phyloP scores from a whole-genome alignment of 768 basidiomycete genomes.

The Calocybe gangraenosa region DNA sequence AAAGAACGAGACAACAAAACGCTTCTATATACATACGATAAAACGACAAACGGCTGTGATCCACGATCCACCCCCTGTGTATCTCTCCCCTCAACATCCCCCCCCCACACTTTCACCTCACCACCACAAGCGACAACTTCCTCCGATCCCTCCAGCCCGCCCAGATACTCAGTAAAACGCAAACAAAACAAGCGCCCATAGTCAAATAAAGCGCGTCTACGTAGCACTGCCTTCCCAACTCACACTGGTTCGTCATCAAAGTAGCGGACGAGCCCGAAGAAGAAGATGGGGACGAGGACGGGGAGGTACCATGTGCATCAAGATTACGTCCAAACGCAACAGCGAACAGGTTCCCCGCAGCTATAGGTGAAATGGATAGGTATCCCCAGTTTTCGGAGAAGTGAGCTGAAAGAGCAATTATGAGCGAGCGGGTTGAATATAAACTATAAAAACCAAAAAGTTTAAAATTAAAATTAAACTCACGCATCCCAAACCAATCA shows the following conservation, averaged over 20 bases:
- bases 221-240: slow-evolving; percentile 58
- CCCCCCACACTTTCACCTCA: background rate
- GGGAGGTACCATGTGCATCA: slow-evolving; percentile 53
- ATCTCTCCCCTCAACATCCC: too few relatives aligned
- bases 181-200: slow-evolving; percentile 39
- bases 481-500: slow-evolving; percentile 88
- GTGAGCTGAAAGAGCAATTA: slow-evolving; percentile 39
- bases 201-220: slow-evolving; percentile 52
- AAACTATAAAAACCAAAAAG: background rate
- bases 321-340: slow-evolving; percentile 77
- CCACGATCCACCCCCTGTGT: too few relatives aligned
- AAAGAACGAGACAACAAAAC: too few relatives aligned
- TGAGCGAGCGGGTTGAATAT: background rate
- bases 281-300: slow-evolving; percentile 1
- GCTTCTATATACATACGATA: too few relatives aligned
- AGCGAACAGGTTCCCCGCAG: slow-evolving; percentile 83
- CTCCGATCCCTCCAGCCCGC: slow-evolving; percentile 45
- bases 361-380: slow-evolving; percentile 66
- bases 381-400: slow-evolving; percentile 89
- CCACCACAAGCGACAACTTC: slow-evolving; percentile 18
- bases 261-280: too few relatives aligned
- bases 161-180: slow-evolving; percentile 45
- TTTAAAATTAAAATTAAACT: too few relatives aligned
- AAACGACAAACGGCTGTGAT: too few relatives aligned
- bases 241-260: slow-evolving; percentile 41